phyloP scores from a whole-genome alignment of 345 rosid species.

The Aethionema arabicum region DNA sequence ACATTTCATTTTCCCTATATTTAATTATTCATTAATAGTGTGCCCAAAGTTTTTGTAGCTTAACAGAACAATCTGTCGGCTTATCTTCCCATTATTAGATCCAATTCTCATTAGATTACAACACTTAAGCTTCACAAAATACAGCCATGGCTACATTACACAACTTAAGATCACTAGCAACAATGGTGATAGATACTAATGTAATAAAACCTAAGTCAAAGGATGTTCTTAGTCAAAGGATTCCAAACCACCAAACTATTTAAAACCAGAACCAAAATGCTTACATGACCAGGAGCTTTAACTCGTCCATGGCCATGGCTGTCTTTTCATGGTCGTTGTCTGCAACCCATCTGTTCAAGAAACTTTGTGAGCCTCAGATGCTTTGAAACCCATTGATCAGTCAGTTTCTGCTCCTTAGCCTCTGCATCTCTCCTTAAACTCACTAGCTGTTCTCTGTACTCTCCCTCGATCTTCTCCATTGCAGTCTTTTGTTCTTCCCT shows the following conservation, averaged over 20 bases:
- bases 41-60: no score
- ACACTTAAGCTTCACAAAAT: no score
- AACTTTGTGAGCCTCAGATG: conserved; percentile 71
- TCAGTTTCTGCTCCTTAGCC: conserved; percentile 81
- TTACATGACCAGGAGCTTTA: conserved; percentile 7
- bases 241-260: not conserved
- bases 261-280: not conserved
- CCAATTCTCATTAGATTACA: no score
- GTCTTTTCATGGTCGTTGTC: conserved; percentile 45
- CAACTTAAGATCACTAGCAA: not conserved
- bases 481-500: conserved; percentile 77
- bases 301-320: conserved; percentile 11
- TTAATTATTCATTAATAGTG: no score
- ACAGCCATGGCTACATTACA: no score
- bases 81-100: no score
- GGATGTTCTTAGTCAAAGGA: conserved; percentile 1
- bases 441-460: conserved; percentile 69
- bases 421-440: conserved; percentile 79
- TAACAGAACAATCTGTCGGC: no score
- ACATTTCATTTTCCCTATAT: no score
- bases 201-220: conserved; percentile 8
- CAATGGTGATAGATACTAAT: not conserved
- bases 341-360: conserved; percentile 73
- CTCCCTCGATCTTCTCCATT: conserved; percentile 78
- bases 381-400: conserved; percentile 81